These are phyloP conservation scores for Nicotiana noctiflora DNA, from an alignment of 257 asterid genomes.

Conservation along the genomic window DNA sequence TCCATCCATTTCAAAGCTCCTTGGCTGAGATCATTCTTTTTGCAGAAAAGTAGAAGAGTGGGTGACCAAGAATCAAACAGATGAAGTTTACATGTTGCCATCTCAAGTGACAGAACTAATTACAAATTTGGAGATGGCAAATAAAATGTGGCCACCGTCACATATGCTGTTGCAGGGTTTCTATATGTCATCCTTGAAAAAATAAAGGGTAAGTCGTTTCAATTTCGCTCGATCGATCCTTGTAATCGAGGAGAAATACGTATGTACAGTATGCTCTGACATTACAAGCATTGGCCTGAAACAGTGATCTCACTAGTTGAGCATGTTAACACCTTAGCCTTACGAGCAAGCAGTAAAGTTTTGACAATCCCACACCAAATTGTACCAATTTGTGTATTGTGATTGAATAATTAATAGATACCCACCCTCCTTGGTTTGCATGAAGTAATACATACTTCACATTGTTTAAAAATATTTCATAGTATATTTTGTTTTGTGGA, in stretches of 20 bases:
- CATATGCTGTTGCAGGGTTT: conserved; percentile 55
- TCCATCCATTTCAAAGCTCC: neutral
- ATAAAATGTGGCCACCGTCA: conserved; percentile 49
- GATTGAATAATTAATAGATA: neutral
- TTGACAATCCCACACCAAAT: neutral
- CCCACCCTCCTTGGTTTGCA: neutral
- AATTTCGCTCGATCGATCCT: neutral
- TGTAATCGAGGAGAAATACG: neutral
- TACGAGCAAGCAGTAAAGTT: neutral
- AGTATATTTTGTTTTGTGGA: neutral
- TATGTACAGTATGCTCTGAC: neutral
- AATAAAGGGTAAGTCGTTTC: conserved; percentile 15
- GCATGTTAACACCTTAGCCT: neutral
- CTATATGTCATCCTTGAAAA: conserved; percentile 56
- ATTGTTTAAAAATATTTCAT: neutral
- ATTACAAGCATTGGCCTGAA: neutral
- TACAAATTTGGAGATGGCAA: conserved; percentile 46
- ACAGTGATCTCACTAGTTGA: neutral
- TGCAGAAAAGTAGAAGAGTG: conserved; percentile 55
- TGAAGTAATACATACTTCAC: neutral
- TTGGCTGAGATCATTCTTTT: conserved; percentile 5
- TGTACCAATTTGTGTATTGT: neutral
- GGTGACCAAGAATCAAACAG: conserved; percentile 60
- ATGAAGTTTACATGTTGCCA: conserved; percentile 77
- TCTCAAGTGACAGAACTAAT: conserved; percentile 61